Evolutionary conservation across 2,329 filamentous ascomycete genomes (phyloP).

Genomic region (Colletotrichum horii): DNA sequence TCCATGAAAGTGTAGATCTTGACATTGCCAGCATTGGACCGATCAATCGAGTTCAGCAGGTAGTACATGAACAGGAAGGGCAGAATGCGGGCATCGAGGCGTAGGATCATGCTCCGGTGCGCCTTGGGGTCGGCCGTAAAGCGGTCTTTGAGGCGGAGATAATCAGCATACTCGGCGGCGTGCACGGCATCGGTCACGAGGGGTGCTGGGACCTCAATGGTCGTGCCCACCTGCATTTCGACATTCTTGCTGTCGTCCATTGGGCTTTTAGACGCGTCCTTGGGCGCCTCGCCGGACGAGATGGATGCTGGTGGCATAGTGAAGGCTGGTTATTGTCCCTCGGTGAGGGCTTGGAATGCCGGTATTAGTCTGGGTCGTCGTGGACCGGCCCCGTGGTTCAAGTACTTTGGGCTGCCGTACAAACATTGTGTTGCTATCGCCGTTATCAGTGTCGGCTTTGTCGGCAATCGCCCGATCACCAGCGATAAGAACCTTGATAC

Average conservation of each 20-base stretch:
- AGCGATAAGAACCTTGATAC: neutral
- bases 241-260: neutral
- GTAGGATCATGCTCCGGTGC: neutral
- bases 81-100: neutral
- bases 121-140: neutral
- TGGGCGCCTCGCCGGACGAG: neutral
- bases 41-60: neutral
- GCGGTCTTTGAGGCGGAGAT: neutral
- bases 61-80: neutral
- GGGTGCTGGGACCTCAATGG: neutral
- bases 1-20: neutral
- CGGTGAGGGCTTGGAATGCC: neutral
- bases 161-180: neutral
- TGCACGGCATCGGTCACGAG: neutral
- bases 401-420: neutral
- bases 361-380: neutral
- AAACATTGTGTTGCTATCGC: neutral
- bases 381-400: neutral
- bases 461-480: neutral
- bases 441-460: neutral
- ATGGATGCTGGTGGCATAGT: neutral
- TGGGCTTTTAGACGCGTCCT: neutral
- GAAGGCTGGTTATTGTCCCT: neutral
- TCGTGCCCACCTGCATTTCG: neutral
- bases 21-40: neutral